Evolutionary conservation across 768 basidiomycete genomes (phyloP), one percentile per base, ranked within the genome.

Genomic region (Tremella mesenterica): DNA sequence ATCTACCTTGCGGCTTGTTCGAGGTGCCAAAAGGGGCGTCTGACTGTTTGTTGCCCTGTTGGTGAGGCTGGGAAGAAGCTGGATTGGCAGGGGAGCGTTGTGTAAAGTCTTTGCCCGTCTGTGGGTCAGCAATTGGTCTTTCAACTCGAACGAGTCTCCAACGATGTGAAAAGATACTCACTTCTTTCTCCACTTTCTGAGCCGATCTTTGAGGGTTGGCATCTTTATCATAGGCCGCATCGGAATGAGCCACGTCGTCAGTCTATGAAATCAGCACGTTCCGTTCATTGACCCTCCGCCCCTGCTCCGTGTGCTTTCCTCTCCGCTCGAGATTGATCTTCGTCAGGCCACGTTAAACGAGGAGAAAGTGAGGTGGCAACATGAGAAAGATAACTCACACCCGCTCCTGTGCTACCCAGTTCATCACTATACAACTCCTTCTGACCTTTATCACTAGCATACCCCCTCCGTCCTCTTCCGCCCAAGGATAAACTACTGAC

Each of bases 351-450:
- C n/a, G n/a, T n/a, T 3, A 29, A 26, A 48, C 26, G 30, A n/a
- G 7, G n/a, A n/a, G n/a, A n/a, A n/a, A n/a, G n/a, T n/a, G n/a
- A n/a, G n/a, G n/a, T n/a, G n/a, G n/a, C 3, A 30, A 27, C 44
- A 46, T 20, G 26, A 50, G 18, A 27, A 16, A 10, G 43, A 18
- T n/a, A n/a, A 65, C 67, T 60, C 47, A 69, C 67, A 3, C 71
- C 71, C 16, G 71, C 71, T 43, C 69, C 71, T 3, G 54, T 61
- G 38, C 49, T 51, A 1, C 71, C 71, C 20, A 57, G 58, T 53
- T 73, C 71, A 56, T 73, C 71, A 7, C 60, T 63, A 50, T 73
- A 73, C 44, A 73, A 52, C 57, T 73, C 71, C 62, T 68, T 61
- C 61, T 63, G 60, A 12, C 71, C 71, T 27, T 60, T 38, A 57